Base-by-base conservation (phyloP, 495 filamentous ascomycete species). In the Tuber brumale region DNA sequence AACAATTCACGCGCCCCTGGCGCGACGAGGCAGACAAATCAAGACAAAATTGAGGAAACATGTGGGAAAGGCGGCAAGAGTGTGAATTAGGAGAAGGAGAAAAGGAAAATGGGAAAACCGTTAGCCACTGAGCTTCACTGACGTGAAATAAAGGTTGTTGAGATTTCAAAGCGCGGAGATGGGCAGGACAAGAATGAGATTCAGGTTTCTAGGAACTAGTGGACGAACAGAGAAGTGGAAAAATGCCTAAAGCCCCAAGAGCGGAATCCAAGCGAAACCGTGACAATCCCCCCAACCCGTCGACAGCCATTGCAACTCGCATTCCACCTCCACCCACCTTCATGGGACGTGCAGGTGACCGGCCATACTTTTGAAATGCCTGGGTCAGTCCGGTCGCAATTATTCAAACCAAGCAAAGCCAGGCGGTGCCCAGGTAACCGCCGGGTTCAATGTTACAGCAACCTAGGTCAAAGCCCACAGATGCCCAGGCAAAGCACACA, bases 221-320 rank as follows among this genome's bases (percentile, higher is more conserved):
- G 10, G 23, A n/a, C 10, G 69, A n/a, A 27, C 1, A n/a, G 27
- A 19, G n/a, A n/a, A n/a, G n/a, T 14, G 27, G 35, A 39, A 35
- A 37, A 70, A 70, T 70, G 41, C 69, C 41, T 21, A 35, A n/a
- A 31, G 42, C 12, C 35, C 70, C 2, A 37, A 16, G 6, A 4
- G 41, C 18, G 27, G 10, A 70, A 37, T 5, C 1, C 21, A 37
- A 27, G 6, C 44, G 57, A 80, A 70, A 80, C 77, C 77, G 80
- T 80, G 45, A 80, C 69, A 80, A 79, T 37, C 77, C 78, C 10
- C 78, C 78, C 12, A 79, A 51, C 1, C 77, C 77, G 16, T 43
- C 42, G 0, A 27, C 37, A 12, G 69, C 76, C 27, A 78, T 31
- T 0, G 72, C 77, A 4, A 51, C 1, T 4, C 77, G 72, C 44